A percentile compares a stretch with the other conserved stretches of the same genome.
These are phyloP conservation scores for Metschnikowia borealis DNA, from an alignment of 805 yeast genomes.

Conservation along the genomic window DNA sequence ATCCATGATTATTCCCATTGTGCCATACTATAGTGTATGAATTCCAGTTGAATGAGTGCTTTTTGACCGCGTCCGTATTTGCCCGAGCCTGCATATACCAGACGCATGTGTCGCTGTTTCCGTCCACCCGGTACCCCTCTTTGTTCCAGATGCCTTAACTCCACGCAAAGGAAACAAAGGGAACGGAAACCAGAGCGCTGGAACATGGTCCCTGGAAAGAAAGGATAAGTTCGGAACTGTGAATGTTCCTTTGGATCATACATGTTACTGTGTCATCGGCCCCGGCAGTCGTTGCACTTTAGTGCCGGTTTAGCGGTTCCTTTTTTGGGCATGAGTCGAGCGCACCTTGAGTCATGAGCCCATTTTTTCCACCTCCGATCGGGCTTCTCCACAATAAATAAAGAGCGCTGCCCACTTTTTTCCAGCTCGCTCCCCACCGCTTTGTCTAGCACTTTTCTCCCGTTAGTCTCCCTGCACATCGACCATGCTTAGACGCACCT, in stretches of 20 bases:
- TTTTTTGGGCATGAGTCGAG: constrained; percentile 2
- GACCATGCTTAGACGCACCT: constrained; percentile 18
- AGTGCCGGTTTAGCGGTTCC: background rate
- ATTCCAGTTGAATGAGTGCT: no score
- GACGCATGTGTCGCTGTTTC: background rate
- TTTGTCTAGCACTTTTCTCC: background rate
- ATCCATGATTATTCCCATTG: no score
- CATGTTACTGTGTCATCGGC: background rate
- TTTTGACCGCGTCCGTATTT: no score
- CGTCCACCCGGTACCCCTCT: constrained; percentile 1
- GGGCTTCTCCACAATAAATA: constrained; percentile 6
- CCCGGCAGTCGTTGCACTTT: background rate
- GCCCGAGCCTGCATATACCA: background rate
- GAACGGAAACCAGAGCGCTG: no score
- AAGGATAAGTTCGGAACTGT: no score
- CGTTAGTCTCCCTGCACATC: no score
- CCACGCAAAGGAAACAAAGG: no score
- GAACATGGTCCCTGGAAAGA: no score
- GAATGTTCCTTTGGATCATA: no score
- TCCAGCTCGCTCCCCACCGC: background rate
- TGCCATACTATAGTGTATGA: no score
- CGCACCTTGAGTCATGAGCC: constrained; percentile 4
- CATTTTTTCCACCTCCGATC: constrained; percentile 10
- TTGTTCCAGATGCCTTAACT: background rate
- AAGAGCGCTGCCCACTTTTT: constrained; percentile 2